These are phyloP conservation scores for Russula dissimulans DNA, from an alignment of 768 basidiomycete genomes.

Conservation along the genomic window DNA sequence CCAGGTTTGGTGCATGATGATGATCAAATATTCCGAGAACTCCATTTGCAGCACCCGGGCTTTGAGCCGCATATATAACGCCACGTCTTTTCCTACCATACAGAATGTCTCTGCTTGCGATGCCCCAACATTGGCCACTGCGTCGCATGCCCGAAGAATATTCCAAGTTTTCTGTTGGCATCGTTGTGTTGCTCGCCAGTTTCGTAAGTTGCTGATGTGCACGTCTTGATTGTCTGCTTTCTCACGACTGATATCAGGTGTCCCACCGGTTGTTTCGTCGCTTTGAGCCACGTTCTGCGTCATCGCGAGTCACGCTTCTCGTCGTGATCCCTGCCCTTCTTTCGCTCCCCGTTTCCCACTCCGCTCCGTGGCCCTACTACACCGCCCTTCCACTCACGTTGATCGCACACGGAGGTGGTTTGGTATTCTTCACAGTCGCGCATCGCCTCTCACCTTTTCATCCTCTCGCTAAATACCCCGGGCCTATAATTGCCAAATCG, in stretches of 20 bases:
- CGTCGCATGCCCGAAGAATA: background rate
- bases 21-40: no score
- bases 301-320: background rate
- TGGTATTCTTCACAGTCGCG: conserved; percentile 14
- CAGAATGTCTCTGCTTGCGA: background rate
- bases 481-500: conserved; percentile 36
- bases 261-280: conserved; percentile 1
- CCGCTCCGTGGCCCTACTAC: background rate
- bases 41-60: no score
- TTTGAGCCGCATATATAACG: no score
- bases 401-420: background rate
- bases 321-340: conserved; percentile 1
- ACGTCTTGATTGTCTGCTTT: background rate
- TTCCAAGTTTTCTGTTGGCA: background rate
- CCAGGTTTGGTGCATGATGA: no score
- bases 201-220: background rate
- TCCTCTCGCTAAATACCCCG: conserved; percentile 42
- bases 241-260: background rate
- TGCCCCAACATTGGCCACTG: background rate
- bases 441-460: conserved; percentile 48
- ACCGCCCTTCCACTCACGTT: background rate
- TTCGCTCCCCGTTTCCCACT: background rate
- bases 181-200: background rate
- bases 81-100: no score
- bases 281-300: background rate